Evolutionary conservation across 2,329 filamentous ascomycete genomes (phyloP), one percentile per base, ranked within the genome.

Genomic region (Ascosphaera acerosa): DNA sequence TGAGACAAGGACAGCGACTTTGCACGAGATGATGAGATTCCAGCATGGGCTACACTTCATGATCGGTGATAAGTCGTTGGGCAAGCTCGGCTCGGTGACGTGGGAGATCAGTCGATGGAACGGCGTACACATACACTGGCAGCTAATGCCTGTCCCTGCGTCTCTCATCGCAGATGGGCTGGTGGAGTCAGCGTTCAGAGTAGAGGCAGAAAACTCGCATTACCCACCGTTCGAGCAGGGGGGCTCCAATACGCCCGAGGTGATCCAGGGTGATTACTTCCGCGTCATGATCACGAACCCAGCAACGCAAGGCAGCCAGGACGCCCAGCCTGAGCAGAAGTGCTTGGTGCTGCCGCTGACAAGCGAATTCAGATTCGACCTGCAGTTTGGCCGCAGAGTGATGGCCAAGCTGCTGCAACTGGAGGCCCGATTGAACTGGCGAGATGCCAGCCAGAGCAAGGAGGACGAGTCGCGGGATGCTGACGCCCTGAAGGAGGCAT

Each of bases 121-220:
- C 32, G 80, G 87, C 33, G 70, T 94, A 34, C 87, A 97, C 47
- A 63, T 73, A 1, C 84, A 94, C 45, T 92, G 82, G 87, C 89
- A 97, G 51, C 75, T 89, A 41, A 56, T 94, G 18, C 80, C 87
- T 1, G 59, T 89, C 1, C 66, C 75, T 0, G 57, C 64, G 0
- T 61, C 74, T 6, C 55, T 78, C 28, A 64, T 91, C 31, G 56
- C 54, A 14, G 68, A 69, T 29, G 76, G 76, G 0, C 59, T 90
- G 1, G 76, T 90, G 0, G 80, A 91, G 48, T 78, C 76, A 0
- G 84, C 73, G 0, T 92, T 97, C 55, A 72, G 73, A 32, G 76
- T 89, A 1, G 70, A 91, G 45, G 81, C 80, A 0, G 76, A 90
- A 47, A 89, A 90, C 30, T 47, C 64, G 15, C 49, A 58, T 22